phyloP scores from a whole-genome alignment of 208 protist genomes.

The Novymonas esmeraldas region DNA sequence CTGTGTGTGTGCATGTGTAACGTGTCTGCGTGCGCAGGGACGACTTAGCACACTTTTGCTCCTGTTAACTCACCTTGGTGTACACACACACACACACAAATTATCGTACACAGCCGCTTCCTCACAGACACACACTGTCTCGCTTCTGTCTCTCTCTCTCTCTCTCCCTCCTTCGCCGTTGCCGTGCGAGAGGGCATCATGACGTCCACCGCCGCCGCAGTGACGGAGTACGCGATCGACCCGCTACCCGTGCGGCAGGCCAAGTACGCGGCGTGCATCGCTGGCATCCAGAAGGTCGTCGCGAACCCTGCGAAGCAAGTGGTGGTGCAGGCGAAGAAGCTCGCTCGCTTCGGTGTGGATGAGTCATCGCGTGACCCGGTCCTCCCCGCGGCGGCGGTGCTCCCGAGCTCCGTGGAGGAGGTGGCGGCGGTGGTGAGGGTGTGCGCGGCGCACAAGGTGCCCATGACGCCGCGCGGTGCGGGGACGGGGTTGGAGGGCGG shows the following conservation, averaged over 20 bases:
- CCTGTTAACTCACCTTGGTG: too few species aligned
- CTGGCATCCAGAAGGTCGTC: conserved; percentile 29
- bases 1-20: too few species aligned
- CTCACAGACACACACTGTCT: neutral
- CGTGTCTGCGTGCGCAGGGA: too few species aligned
- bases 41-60: too few species aligned
- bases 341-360: conserved; percentile 34
- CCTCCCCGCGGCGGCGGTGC: conserved; percentile 34
- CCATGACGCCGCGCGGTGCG: conserved; percentile 56
- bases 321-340: conserved; percentile 26
- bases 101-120: too few species aligned
- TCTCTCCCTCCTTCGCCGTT: neutral
- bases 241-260: conserved; percentile 24
- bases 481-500: conserved; percentile 61
- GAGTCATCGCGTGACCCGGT: conserved; percentile 36
- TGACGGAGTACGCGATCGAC: conserved; percentile 11
- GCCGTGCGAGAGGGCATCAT: neutral
- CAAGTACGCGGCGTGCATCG: conserved; percentile 40
- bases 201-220: neutral
- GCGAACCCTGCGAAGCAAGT: conserved; percentile 44
- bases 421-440: conserved; percentile 35
- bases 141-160: neutral
- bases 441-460: conserved; percentile 40
- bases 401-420: conserved; percentile 33
- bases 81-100: too few species aligned